Evolutionary conservation across 75 land plant genomes (phyloP), one percentile per base, ranked within the genome.

Genomic region (Ceratopteris richardii): DNA sequence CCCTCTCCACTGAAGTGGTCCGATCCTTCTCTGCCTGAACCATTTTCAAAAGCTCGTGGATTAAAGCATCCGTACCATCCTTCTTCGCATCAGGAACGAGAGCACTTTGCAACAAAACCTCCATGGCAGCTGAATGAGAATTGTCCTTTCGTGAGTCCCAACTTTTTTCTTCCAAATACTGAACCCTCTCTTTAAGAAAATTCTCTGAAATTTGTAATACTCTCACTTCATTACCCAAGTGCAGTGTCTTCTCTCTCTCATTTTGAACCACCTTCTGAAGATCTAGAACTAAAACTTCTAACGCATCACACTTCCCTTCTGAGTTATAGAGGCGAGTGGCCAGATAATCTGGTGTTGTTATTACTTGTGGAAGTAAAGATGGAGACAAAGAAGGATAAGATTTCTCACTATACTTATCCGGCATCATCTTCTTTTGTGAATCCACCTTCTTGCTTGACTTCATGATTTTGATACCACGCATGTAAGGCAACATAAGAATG

Each of bases 161-260:
- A 9, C 37, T 33, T 33, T 33, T 33, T 3, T 33, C 37, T 14
- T 52, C 54, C 54, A 52, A 23, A 26, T 52, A 52, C 14, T 52
- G 29, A 2, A 52, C 14, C 54, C 54, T 52, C 29, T 26, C 54
- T 26, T 52, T 52, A 2, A 52, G 28, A 14, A 52, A 52, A 23
- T 26, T 52, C 28, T 52, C 54, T 23, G 54, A 52, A 1, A 52
- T 52, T 28, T 52, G 54, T 23, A 52, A 26, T 3, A 52, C 54
- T 4, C 54, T 23, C 6, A 52, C 16, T 26, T 52, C 54, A 26
- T 52, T 52, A 4, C 25, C 54, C 24, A 52, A 23, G 2, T 24
- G 29, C 54, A 52, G 14, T 18, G 54, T 52, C 16, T 26, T 23
- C 54, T 52, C 54, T 23, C 54, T 23, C 27, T 52, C 54, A 26